A percentile compares a stretch with the other conserved stretches of the same genome.
Evolutionary conservation across 768 basidiomycete genomes (phyloP).

Genomic region (Lactarius trivialis): DNA sequence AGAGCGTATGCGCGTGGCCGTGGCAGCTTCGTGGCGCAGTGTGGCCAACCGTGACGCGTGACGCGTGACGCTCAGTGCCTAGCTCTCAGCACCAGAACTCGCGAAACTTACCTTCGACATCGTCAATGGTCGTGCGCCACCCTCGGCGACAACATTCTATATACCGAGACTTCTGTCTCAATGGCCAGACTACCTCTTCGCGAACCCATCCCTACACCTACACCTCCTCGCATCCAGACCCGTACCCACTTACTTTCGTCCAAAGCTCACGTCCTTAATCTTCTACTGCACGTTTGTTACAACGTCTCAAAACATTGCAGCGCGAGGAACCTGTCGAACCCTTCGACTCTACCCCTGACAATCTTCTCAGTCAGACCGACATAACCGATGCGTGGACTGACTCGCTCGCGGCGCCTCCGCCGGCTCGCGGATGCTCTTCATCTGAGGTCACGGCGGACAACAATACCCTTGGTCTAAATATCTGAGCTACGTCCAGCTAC

Average conservation of each 20-base stretch:
- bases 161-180: conserved; percentile 26
- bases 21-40: too few relatives aligned
- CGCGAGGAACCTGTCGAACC: conserved; percentile 2
- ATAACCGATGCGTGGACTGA: conserved; percentile 9
- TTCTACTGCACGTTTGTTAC: conserved; percentile 18
- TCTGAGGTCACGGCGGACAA: conserved; percentile 21
- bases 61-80: too few relatives aligned
- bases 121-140: conserved; percentile 62
- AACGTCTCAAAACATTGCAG: conserved; percentile 17
- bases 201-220: conserved; percentile 3
- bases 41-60: too few relatives aligned
- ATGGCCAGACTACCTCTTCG: conserved; percentile 5
- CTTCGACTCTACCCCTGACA: conserved; percentile 10
- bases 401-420: background rate
- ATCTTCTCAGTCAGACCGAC: conserved; percentile 12
- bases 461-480: conserved; percentile 30
- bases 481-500: conserved; percentile 16
- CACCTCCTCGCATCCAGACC: background rate
- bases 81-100: conserved; percentile 27
- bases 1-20: too few relatives aligned
- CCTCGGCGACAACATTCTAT: conserved; percentile 63
- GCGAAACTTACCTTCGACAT: conserved; percentile 46
- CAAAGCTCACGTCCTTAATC: conserved; percentile 5
- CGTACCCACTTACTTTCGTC: conserved; percentile 1
- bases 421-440: background rate